phyloP scores from a whole-genome alignment of 2,329 filamentous ascomycete genomes.

The Aschersonia sp. region DNA sequence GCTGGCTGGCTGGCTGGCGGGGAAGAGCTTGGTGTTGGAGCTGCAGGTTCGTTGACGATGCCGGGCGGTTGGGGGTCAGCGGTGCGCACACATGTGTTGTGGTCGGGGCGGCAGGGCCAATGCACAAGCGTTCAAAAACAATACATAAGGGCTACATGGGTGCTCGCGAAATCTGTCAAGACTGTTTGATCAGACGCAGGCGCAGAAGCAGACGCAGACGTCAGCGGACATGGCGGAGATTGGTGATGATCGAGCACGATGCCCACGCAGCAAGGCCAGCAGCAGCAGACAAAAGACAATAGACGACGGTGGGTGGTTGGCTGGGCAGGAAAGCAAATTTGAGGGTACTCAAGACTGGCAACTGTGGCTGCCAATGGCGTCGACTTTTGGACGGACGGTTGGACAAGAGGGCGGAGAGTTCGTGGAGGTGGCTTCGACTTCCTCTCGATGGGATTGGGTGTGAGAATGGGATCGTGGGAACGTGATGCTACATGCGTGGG shows the following conservation, averaged over 20 bases:
- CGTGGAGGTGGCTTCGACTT: constrained; percentile 2
- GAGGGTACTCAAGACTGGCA: neutral
- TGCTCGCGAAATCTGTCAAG: neutral
- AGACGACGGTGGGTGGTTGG: neutral
- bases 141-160: neutral
- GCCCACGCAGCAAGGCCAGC: neutral
- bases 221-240: constrained; percentile 3
- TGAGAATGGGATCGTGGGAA: neutral
- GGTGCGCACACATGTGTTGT: neutral
- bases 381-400: neutral
- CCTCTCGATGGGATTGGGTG: neutral
- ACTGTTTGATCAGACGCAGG: neutral
- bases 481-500: neutral
- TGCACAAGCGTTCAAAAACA: neutral
- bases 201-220: constrained; percentile 2
- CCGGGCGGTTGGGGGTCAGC: neutral
- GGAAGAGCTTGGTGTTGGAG: neutral
- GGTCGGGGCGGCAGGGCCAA: neutral
- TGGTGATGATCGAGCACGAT: neutral
- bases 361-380: constrained; percentile 2
- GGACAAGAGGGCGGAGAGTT: neutral
- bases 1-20: neutral
- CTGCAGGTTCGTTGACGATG: neutral
- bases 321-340: neutral
- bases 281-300: neutral